Percentiles rank a stretch among this genome's conserved stretches.
phyloP scores from a whole-genome alignment of 2,329 filamentous ascomycete species.

The Aspergillus quadrilineatus region DNA sequence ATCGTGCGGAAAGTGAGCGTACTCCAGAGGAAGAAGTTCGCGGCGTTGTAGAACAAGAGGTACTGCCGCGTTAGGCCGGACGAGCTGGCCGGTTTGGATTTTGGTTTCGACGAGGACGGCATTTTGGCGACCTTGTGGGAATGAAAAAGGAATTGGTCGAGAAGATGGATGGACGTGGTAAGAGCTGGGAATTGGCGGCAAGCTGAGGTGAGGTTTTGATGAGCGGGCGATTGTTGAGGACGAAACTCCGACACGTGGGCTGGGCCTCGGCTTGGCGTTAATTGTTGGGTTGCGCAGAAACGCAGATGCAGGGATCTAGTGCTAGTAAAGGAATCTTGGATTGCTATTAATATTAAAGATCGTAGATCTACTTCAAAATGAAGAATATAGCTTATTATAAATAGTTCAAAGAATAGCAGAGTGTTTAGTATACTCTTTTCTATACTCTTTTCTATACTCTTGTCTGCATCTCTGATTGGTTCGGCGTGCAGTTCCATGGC shows the following conservation, averaged over 20 bases:
- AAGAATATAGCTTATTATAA: too few relatives aligned
- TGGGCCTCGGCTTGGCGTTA: background rate
- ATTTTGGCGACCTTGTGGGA: background rate
- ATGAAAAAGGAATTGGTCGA: background rate
- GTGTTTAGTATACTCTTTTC: too few relatives aligned
- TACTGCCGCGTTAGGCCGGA: slow-evolving; percentile 61
- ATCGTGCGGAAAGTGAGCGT: slow-evolving; percentile 70
- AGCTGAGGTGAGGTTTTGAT: background rate
- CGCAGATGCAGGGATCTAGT: background rate
- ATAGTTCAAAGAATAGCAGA: too few relatives aligned
- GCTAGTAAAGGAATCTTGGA: too few relatives aligned
- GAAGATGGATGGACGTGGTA: background rate
- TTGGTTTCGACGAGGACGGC: slow-evolving; percentile 5
- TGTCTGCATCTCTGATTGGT: background rate
- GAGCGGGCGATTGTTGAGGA: background rate
- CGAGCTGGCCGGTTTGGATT: slow-evolving; percentile 2
- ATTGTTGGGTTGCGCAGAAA: background rate
- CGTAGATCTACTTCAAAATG: too few relatives aligned
- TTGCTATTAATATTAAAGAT: too few relatives aligned
- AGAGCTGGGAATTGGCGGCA: background rate
- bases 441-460: background rate
- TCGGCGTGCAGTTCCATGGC: background rate
- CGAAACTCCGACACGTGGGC: background rate
- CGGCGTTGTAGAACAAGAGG: slow-evolving; percentile 80
- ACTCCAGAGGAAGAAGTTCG: slow-evolving; percentile 75